Evolutionary conservation across 2,329 filamentous ascomycete species (phyloP).

Genomic region (Biscogniauxia mediterranea): DNA sequence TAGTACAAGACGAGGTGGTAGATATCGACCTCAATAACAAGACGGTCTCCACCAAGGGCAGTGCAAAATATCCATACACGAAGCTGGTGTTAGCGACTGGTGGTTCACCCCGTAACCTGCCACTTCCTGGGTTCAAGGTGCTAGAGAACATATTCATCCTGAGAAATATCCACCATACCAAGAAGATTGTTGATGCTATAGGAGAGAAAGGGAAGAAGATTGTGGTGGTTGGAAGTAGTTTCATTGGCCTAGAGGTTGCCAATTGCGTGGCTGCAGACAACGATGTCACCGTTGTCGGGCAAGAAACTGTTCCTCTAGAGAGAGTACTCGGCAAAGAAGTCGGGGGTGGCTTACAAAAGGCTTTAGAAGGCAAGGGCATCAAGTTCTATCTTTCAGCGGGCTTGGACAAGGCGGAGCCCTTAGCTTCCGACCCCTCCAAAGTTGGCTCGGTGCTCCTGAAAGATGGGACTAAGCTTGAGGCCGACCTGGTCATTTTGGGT

Average conservation of each 20-base stretch:
- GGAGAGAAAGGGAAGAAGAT: slow-evolving; percentile 87
- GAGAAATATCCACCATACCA: slow-evolving; percentile 71
- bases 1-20: slow-evolving; percentile 64
- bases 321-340: slow-evolving; percentile 80
- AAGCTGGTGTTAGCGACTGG: slow-evolving; percentile 92
- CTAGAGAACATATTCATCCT: slow-evolving; percentile 86
- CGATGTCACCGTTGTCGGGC: slow-evolving; percentile 80
- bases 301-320: slow-evolving; percentile 82
- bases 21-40: slow-evolving; percentile 74
- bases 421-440: slow-evolving; percentile 61
- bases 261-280: slow-evolving; percentile 80
- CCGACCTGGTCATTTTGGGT: slow-evolving; percentile 88
- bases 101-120: slow-evolving; percentile 71
- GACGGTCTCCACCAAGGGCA: slow-evolving; percentile 70
- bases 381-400: slow-evolving; percentile 81
- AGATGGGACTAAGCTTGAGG: slow-evolving; percentile 79
- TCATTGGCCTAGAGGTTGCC: slow-evolving; percentile 98
- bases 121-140: slow-evolving; percentile 81
- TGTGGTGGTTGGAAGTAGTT: slow-evolving; percentile 86
- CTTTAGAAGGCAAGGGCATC: slow-evolving; percentile 81
- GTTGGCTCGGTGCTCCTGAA: slow-evolving; percentile 82
- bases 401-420: slow-evolving; percentile 80
- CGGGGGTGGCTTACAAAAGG: slow-evolving; percentile 74
- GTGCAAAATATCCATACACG: slow-evolving; percentile 71
- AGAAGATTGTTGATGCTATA: slow-evolving; percentile 75